Percentiles rank a stretch among this genome's conserved stretches.
Evolutionary conservation across 1,139 yeast species (phyloP).

Genomic region (Sugiyamaella sp.): DNA sequence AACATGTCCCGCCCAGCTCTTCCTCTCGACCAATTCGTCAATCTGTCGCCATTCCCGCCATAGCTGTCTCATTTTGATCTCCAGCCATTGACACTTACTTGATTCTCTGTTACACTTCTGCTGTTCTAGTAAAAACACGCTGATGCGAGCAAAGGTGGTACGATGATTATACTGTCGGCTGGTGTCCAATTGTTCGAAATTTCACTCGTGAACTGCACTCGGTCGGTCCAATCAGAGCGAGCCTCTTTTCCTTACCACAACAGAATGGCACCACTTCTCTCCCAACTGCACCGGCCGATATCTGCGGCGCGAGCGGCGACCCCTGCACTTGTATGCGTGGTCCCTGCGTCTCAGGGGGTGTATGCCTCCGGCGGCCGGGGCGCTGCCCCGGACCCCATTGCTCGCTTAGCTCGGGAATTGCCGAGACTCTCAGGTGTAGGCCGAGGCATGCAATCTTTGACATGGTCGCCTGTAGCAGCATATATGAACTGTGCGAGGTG

Average conservation of each 20-base stretch:
- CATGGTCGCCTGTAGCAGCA: too few species aligned
- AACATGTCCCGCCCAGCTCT: too few species aligned
- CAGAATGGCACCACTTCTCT: constrained; percentile 17
- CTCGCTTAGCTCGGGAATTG: too few species aligned
- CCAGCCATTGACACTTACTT: constrained; percentile 9
- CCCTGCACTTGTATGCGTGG: neutral
- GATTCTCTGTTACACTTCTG: neutral
- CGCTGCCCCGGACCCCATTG: too few species aligned
- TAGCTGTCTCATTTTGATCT: neutral
- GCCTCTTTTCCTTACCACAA: constrained; percentile 8
- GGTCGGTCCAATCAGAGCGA: constrained; percentile 15
- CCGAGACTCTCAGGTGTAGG: too few species aligned
- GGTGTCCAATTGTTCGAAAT: constrained; percentile 5
- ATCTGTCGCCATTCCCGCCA: too few species aligned
- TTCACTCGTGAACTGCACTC: constrained; percentile 16
- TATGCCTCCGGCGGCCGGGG: too few species aligned
- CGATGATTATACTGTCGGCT: neutral
- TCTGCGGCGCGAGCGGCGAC: neutral
- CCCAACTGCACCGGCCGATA: neutral
- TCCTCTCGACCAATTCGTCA: too few species aligned
- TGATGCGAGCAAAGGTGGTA: constrained; percentile 1
- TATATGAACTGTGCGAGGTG: too few species aligned
- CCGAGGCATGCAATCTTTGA: too few species aligned
- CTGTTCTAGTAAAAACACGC: neutral
- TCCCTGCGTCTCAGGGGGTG: too few species aligned